phyloP scores from a whole-genome alignment of 257 asterid species.

The Eustoma russellianum region DNA sequence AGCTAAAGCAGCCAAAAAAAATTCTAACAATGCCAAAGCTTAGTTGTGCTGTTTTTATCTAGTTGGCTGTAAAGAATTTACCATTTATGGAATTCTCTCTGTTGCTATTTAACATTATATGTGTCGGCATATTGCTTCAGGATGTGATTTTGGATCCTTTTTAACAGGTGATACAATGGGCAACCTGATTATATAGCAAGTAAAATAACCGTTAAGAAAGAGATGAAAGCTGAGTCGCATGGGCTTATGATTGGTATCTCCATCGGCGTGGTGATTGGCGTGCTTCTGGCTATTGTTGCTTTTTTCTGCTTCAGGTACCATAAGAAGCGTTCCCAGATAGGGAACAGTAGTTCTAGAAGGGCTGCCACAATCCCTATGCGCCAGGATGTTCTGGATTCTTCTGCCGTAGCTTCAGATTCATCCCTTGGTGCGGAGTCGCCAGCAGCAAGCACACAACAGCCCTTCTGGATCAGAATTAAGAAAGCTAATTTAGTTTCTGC shows the following conservation, averaged over 20 bases:
- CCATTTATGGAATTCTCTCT: neutral
- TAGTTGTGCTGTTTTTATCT: no score
- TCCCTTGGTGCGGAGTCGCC: conserved; percentile 79
- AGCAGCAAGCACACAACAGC: conserved; percentile 32
- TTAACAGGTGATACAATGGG: conserved; percentile 35
- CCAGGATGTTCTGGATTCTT: conserved; percentile 61
- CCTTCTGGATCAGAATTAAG: conserved; percentile 50
- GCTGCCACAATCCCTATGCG: conserved; percentile 64
- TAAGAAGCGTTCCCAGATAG: conserved; percentile 51
- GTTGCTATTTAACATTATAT: neutral
- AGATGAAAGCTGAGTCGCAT: conserved; percentile 53
- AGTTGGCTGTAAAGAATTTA: neutral
- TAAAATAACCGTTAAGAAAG: conserved; percentile 19
- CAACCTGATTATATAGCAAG: conserved; percentile 22
- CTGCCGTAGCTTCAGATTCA: conserved; percentile 63
- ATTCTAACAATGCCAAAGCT: no score
- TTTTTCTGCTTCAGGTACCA: conserved; percentile 54
- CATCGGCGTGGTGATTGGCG: conserved; percentile 79
- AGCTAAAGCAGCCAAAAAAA: no score
- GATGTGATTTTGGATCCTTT: conserved; percentile 4
- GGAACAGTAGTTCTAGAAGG: conserved; percentile 82
- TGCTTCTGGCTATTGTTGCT: conserved; percentile 56
- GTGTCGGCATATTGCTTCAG: neutral
- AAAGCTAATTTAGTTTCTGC: conserved; percentile 56
- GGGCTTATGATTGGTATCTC: conserved; percentile 76